Evolutionary conservation across 2,329 filamentous ascomycete species (phyloP), one percentile per base, ranked within the genome.

Genomic region (Colletotrichum sp.): DNA sequence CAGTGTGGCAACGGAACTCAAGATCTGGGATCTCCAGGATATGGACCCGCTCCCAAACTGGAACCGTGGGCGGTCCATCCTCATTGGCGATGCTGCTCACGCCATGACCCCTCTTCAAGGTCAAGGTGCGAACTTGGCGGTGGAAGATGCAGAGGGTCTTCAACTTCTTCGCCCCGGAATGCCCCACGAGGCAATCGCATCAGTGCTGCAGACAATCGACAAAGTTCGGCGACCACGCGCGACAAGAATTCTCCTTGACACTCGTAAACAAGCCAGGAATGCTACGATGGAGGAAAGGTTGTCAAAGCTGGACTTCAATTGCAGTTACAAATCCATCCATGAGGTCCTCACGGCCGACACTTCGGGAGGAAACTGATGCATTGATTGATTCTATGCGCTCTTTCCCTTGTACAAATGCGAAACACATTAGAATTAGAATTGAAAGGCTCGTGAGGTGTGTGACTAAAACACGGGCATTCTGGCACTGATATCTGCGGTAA

Each of bases 21-120:
- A 83, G 1, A 79, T 88, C 1, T 89, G 86, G 86, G 85, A 87
- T 75, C 79, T 88, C 3, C 84, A 85, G 36, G 87, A 88, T 73
- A 76, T 86, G 22, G 86, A 87, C 64, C 83, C 85, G 1, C 71
- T 88, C 16, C 73, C 77, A 4, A 83, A 77, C 6, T 86, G 83
- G 83, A 82, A 84, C 8, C 67, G 67, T 8, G 67, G 67, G 16
- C 67, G 63, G 4, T 44, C 69, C 6, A 69, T 78, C 5, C 61
- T 79, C 6, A 77, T 79, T 25, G 78, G 78, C 2, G 78, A 80
- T 39, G 78, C 78, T 3, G 77, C 77, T 5, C 78, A 79, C 55
- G 76, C 78, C 13, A 80, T 80, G 78, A 78, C 86, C 4, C 86
- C 86, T 1, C 86, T 83, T 1, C 84, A 85, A 76, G 85, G 84